Percentiles rank a stretch among this genome's conserved stretches.
These are phyloP conservation scores for Inga laurina DNA, from an alignment of 306 rosid species.

Conservation along the genomic window DNA sequence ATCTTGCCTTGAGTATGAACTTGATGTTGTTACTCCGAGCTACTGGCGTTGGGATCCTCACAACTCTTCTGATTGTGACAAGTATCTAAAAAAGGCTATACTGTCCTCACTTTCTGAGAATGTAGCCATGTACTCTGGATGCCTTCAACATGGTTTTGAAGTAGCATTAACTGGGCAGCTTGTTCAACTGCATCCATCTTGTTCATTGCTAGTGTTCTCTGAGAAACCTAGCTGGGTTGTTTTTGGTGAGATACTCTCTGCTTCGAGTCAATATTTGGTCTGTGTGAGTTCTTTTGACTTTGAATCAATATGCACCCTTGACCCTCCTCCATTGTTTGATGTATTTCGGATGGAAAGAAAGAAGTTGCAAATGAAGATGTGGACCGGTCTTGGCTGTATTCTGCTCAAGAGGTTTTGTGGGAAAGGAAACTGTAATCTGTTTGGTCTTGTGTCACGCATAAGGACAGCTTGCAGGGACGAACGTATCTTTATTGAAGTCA, in stretches of 20 bases:
- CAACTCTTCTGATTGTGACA: slow-evolving; percentile 53
- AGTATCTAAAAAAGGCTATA: slow-evolving; percentile 59
- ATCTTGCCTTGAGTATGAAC: slow-evolving; percentile 74
- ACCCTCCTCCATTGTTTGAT: slow-evolving; percentile 72
- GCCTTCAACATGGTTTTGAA: slow-evolving; percentile 78
- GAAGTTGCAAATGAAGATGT: slow-evolving; percentile 53
- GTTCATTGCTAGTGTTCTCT: slow-evolving; percentile 77
- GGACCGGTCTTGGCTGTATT: slow-evolving; percentile 71
- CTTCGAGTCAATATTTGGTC: slow-evolving; percentile 66
- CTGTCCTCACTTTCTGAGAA: slow-evolving; percentile 85
- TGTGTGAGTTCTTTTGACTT: slow-evolving; percentile 76
- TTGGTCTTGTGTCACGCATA: slow-evolving; percentile 51
- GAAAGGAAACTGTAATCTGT: slow-evolving; percentile 59
- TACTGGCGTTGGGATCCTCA: slow-evolving; percentile 77
- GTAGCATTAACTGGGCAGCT: slow-evolving; percentile 79
- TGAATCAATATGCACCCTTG: slow-evolving; percentile 48
- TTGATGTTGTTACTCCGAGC: slow-evolving; percentile 50
- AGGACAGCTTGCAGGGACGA: slow-evolving; percentile 60
- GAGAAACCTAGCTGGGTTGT: slow-evolving; percentile 96
- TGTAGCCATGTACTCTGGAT: slow-evolving; percentile 91
- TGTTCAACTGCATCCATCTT: slow-evolving; percentile 88
- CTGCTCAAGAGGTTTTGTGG: slow-evolving; percentile 87
- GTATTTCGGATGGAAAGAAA: slow-evolving; percentile 55
- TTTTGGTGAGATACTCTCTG: slow-evolving; percentile 76
- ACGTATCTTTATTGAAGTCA: slow-evolving; percentile 67